A percentile compares a stretch with the other conserved stretches of the same genome.
Conservation (phyloP, 2,329 filamentous ascomycete genomes). For the Pleomassaria siparia region DNA sequence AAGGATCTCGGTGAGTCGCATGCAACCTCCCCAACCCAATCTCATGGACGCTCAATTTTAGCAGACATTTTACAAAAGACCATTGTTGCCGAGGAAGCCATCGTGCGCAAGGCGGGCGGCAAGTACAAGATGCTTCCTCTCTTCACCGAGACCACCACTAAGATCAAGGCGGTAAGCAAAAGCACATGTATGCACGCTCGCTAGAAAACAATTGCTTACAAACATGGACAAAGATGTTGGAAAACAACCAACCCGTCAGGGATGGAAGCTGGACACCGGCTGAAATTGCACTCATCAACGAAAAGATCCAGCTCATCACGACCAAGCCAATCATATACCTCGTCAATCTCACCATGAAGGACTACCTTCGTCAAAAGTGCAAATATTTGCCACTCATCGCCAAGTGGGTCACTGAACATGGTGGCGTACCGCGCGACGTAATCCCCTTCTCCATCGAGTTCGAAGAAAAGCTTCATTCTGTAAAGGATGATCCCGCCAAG, state of each 20-base stretch:
- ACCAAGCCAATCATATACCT: constrained; percentile 52
- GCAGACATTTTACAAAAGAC: constrained; percentile 2
- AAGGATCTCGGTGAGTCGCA: constrained; percentile 16
- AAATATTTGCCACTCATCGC: constrained; percentile 50
- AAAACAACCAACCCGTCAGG: constrained; percentile 3
- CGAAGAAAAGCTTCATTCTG: constrained; percentile 47
- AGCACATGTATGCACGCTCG: neutral
- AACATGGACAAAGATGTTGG: neutral
- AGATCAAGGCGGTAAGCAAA: constrained; percentile 1
- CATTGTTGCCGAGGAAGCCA: constrained; percentile 1
- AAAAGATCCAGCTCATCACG: constrained; percentile 51
- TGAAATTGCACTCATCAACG: constrained; percentile 3
- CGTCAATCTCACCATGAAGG: constrained; percentile 52
- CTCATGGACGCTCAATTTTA: neutral
- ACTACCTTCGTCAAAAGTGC: constrained; percentile 51
- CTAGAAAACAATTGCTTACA: neutral
- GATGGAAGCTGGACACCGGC: constrained; percentile 3
- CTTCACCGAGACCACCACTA: constrained; percentile 2
- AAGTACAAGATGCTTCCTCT: constrained; percentile 5
- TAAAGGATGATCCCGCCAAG: constrained; percentile 42
- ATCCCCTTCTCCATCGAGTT: constrained; percentile 51
- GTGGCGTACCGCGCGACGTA: constrained; percentile 45
- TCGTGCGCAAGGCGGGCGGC: constrained; percentile 2
- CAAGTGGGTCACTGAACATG: constrained; percentile 51
- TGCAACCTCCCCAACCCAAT: no score